These are phyloP conservation scores for Aureobasidium musti DNA, from an alignment of 2,329 filamentous ascomycete species.

Conservation along the genomic window DNA sequence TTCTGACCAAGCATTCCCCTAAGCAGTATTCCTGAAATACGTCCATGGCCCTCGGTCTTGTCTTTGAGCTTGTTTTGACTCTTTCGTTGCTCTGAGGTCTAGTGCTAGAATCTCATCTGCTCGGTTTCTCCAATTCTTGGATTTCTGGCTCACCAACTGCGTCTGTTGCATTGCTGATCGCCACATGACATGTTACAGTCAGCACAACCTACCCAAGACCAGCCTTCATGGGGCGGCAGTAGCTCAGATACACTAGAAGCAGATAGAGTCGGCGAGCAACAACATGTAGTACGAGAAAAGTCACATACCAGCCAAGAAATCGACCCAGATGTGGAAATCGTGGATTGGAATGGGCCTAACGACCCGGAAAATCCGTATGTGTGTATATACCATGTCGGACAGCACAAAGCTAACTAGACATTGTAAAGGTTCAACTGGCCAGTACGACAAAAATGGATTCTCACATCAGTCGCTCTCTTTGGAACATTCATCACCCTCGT, in stretches of 20 bases:
- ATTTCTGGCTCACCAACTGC: neutral
- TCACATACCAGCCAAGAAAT: slow-evolving; percentile 12
- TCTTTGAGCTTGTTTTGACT: slow-evolving; percentile 3
- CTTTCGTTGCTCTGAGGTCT: neutral
- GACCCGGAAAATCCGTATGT: slow-evolving; percentile 40
- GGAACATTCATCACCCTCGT: slow-evolving; percentile 41
- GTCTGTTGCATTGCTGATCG: neutral
- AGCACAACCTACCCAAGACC: neutral
- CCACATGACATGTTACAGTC: slow-evolving; percentile 8
- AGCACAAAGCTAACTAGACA: neutral
- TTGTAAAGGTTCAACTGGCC: slow-evolving; percentile 39
- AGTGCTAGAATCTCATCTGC: neutral
- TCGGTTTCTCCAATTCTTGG: neutral
- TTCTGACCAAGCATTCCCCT: neutral
- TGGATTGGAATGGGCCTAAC: slow-evolving; percentile 53
- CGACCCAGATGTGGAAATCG: slow-evolving; percentile 30
- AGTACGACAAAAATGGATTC: slow-evolving; percentile 40
- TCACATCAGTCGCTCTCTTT: slow-evolving; percentile 39
- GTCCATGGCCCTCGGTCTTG: slow-evolving; percentile 1
- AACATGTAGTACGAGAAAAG: slow-evolving; percentile 16
- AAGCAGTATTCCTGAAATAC: slow-evolving; percentile 3
- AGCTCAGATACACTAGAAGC: slow-evolving; percentile 19
- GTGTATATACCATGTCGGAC: slow-evolving; percentile 1
- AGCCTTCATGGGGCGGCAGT: neutral
- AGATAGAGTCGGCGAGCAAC: slow-evolving; percentile 23